Percentiles rank a stretch among this genome's conserved stretches.
Conservation (phyloP, 371 early-diverging fungal genomes). For the Mortierella sp. region DNA sequence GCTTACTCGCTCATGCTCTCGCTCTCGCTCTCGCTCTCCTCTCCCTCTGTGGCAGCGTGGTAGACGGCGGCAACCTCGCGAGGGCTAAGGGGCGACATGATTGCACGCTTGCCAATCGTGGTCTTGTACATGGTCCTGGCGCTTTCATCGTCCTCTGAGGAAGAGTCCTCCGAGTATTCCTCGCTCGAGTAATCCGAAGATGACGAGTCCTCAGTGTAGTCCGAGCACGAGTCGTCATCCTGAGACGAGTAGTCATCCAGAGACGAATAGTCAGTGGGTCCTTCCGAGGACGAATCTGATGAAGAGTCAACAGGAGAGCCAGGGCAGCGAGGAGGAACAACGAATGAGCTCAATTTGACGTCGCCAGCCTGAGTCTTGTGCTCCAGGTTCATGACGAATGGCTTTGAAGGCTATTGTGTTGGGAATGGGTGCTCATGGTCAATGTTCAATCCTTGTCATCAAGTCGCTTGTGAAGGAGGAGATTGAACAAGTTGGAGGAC, state of each 20-base stretch:
- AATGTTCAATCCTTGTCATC: too few species aligned
- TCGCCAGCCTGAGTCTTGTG: slow-evolving; percentile 47
- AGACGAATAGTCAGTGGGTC: slow-evolving; percentile 34
- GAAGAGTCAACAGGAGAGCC: slow-evolving; percentile 35
- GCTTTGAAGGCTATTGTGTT: slow-evolving; percentile 29
- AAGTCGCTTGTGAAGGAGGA: neutral
- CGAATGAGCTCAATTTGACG: slow-evolving; percentile 35
- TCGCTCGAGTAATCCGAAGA: slow-evolving; percentile 40
- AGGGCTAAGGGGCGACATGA: slow-evolving; percentile 27
- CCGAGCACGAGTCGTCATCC: slow-evolving; percentile 31
- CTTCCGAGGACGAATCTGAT: slow-evolving; percentile 39
- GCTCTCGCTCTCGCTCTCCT: slow-evolving; percentile 22
- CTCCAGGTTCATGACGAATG: slow-evolving; percentile 51
- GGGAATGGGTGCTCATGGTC: neutral
- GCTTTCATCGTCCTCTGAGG: slow-evolving; percentile 38
- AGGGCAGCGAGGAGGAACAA: slow-evolving; percentile 45
- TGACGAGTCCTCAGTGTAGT: slow-evolving; percentile 28
- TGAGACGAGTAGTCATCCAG: slow-evolving; percentile 41
- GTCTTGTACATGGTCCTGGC: slow-evolving; percentile 24
- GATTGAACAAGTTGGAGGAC: slow-evolving; percentile 2
- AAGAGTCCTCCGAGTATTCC: slow-evolving; percentile 27
- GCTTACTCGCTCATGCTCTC: slow-evolving; percentile 48
- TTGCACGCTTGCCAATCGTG: slow-evolving; percentile 19
- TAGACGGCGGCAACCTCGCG: slow-evolving; percentile 28
- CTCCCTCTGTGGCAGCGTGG: slow-evolving; percentile 26